Evolutionary conservation across 768 basidiomycete genomes (phyloP).

Genomic region (Lepiota venenata): DNA sequence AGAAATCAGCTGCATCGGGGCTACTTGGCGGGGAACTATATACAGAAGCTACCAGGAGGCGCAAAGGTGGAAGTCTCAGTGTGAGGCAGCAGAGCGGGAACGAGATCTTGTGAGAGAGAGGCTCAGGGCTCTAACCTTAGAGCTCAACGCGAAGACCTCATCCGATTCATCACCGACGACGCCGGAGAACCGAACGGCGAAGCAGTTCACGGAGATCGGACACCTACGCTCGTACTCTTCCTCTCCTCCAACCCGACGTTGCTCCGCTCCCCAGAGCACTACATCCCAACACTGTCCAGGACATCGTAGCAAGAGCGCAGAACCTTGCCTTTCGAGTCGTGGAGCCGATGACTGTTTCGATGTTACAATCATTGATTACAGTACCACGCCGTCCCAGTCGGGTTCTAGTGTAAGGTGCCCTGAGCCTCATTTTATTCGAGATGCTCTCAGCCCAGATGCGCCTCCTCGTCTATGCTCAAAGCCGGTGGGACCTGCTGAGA

Average conservation of each 20-base stretch:
- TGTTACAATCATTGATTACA: background rate
- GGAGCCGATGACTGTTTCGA: slow-evolving; percentile 2
- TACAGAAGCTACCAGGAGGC: background rate
- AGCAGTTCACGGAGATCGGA: too few relatives aligned
- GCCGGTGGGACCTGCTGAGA: background rate
- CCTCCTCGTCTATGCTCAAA: background rate
- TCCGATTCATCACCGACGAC: background rate
- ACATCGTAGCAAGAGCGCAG: slow-evolving; percentile 1
- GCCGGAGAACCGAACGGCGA: background rate
- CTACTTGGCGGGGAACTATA: background rate
- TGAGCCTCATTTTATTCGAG: background rate
- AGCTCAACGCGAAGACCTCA: background rate
- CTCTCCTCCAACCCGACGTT: background rate
- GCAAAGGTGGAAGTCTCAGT: background rate
- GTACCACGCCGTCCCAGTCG: background rate
- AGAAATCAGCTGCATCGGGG: background rate
- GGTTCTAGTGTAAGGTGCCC: background rate
- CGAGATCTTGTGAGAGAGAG: background rate
- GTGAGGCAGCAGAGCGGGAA: background rate
- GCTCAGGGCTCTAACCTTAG: background rate
- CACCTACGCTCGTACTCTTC: background rate
- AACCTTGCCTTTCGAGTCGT: background rate
- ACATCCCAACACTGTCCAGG: background rate
- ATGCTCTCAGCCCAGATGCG: background rate
- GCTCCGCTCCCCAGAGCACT: background rate